A percentile compares a stretch with the other conserved stretches of the same genome.
These are phyloP conservation scores for Verticillium longisporum DNA, from an alignment of 2,329 filamentous ascomycete species.

Conservation along the genomic window DNA sequence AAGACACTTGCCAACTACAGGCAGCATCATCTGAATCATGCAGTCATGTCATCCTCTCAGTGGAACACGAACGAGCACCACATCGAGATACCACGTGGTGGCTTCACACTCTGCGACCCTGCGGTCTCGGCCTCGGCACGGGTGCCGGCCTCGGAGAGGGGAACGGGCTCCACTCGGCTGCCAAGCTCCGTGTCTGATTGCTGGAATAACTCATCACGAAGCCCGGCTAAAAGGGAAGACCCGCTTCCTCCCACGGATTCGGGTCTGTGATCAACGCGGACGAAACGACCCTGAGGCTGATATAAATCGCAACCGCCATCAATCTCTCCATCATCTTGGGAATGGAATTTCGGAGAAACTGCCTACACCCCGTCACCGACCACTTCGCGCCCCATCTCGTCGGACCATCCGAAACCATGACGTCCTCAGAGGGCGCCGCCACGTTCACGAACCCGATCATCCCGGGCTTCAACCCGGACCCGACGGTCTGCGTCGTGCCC, in stretches of 20 bases:
- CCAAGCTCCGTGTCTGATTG: not conserved
- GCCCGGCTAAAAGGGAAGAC: not conserved
- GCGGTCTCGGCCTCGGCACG: not conserved
- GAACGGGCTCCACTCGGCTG: not conserved
- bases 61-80: no score
- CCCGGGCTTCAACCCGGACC: conserved; percentile 56
- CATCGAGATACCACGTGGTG: no score
- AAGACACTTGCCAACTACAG: no score
- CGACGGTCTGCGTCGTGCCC: conserved; percentile 36
- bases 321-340: no score
- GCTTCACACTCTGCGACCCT: not conserved
- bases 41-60: not conserved
- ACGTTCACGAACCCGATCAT: conserved; percentile 46
- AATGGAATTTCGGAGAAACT: not conserved
- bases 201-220: not conserved
- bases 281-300: not conserved
- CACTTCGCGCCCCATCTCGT: not conserved
- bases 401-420: not conserved
- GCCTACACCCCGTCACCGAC: not conserved
- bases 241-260: not conserved
- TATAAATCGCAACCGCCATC: not conserved
- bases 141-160: not conserved
- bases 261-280: not conserved
- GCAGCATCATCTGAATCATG: not conserved
- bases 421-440: conserved; percentile 1